Evolutionary conservation across 345 rosid genomes (phyloP), one percentile per base, ranked within the genome.

Genomic region (Euphorbia lathyris): DNA sequence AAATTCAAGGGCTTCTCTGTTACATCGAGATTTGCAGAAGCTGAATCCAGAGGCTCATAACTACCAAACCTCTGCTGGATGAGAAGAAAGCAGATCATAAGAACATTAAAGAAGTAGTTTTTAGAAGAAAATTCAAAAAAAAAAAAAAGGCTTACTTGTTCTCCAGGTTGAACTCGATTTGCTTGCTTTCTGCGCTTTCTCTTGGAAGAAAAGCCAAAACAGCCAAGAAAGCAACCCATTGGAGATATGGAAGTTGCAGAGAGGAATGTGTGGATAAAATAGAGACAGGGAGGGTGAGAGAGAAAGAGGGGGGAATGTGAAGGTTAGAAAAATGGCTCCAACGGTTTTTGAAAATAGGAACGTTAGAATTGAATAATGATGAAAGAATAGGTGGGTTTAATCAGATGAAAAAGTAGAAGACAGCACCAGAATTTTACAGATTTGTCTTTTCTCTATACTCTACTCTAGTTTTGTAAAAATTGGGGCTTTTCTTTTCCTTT

Each of bases 271-370:
- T 58, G 71, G 51, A 61, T 58, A 62, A 57, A 68, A 63, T 12
- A 62, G 32, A 72, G 66, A 63, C 43, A 66, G 47, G 20, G 63
- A 67, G 20, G 58, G n/a, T 30, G 36, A 47, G 34, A 3, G 42
- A 29, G 51, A 20, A n/a, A 2, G 30, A 40, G n/a, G 66, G 53
- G 20, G 14, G 22, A 23, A 30, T 62, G 65, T 19, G 58, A 11
- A 4, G 40, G 20, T n/a, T n/a, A 26, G 0, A 42, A 9, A 1
- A 52, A 65, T 67, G 84, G 83, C 86, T 80, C 88, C 83, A 85
- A 74, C 72, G 81, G 86, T 7, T 79, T 85, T 82, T 71, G 83
- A 80, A 89, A 89, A 86, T 82, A 80, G 79, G 90, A 89, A 87
- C 91, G 95, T 89, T 89, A 82, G 88, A 58, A 32, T 78, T 75